These are phyloP conservation scores for Astrothelium subdiscretum DNA, from an alignment of 495 filamentous ascomycete genomes.

Conservation along the genomic window DNA sequence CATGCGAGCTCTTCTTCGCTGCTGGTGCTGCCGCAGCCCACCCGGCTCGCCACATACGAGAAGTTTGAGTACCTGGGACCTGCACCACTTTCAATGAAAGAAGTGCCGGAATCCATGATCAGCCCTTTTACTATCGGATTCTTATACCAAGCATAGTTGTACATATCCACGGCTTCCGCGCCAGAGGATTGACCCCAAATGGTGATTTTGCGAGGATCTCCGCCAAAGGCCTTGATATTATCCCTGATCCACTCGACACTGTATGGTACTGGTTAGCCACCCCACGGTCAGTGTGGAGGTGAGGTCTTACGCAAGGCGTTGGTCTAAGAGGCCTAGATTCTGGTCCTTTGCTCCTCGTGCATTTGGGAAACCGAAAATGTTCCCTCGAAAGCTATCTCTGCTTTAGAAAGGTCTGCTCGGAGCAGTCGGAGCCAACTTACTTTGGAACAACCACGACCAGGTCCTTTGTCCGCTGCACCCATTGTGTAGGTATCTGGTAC, in stretches of 20 bases:
- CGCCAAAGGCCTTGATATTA: constrained; percentile 46
- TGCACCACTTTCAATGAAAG: constrained; percentile 11
- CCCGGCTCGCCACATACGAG: constrained; percentile 27
- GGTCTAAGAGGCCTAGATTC: constrained; percentile 48
- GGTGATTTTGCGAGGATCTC: constrained; percentile 34
- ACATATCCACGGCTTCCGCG: constrained; percentile 30
- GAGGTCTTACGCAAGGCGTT: constrained; percentile 34
- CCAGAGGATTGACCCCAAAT: constrained; percentile 41
- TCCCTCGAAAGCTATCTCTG: constrained; percentile 40
- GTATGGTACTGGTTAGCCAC: background rate
- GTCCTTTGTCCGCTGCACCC: constrained; percentile 33
- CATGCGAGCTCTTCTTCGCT: constrained; percentile 11
- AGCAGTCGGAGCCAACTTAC: constrained; percentile 5
- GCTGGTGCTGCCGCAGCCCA: constrained; percentile 8
- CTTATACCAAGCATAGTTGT: constrained; percentile 35
- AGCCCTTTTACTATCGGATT: constrained; percentile 35
- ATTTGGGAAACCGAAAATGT: constrained; percentile 51
- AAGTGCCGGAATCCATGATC: constrained; percentile 36
- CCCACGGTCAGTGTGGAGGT: constrained; percentile 22
- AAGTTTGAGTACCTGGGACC: constrained; percentile 28
- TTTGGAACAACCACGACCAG: constrained; percentile 50
- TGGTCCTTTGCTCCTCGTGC: constrained; percentile 28
- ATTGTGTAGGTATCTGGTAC: constrained; percentile 33
- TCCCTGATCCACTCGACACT: constrained; percentile 16
- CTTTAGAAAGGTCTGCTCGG: background rate